These are phyloP conservation scores for Cryptococcus sp. DNA, from an alignment of 1,284 basidiomycete species.

Conservation along the genomic window DNA sequence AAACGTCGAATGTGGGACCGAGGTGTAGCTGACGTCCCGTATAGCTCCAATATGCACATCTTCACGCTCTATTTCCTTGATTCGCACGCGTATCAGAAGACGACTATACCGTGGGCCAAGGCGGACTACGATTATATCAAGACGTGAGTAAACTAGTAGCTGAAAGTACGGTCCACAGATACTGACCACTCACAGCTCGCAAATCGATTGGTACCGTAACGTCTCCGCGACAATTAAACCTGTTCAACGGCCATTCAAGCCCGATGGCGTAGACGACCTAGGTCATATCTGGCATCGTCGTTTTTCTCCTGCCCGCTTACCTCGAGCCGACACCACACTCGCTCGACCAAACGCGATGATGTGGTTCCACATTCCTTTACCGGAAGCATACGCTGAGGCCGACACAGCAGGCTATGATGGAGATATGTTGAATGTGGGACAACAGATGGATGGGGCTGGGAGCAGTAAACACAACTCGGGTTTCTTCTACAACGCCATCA, in stretches of 20 bases:
- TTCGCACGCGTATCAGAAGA: conserved; percentile 72
- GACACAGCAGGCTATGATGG: conserved; percentile 27
- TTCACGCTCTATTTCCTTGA: conserved; percentile 92
- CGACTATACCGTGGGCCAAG: conserved; percentile 54
- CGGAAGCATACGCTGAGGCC: conserved; percentile 52
- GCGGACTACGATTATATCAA: conserved; percentile 76
- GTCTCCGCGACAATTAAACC: conserved; percentile 69
- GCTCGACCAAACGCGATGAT: conserved; percentile 89
- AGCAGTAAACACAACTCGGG: conserved; percentile 71
- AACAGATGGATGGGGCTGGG: conserved; percentile 59
- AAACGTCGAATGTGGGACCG: background rate
- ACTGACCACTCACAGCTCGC: conserved; percentile 52
- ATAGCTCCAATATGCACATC: conserved; percentile 78
- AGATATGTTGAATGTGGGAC: conserved; percentile 70
- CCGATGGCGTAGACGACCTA: conserved; percentile 70
- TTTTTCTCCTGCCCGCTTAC: conserved; percentile 3
- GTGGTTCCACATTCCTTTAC: conserved; percentile 95
- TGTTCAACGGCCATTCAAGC: conserved; percentile 77
- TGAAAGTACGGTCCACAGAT: background rate
- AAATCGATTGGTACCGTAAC: conserved; percentile 85
- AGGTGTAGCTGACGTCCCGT: background rate
- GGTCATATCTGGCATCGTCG: conserved; percentile 61
- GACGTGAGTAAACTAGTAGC: conserved; percentile 16
- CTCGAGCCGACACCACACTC: conserved; percentile 55
- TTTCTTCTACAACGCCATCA: conserved; percentile 76